phyloP scores from a whole-genome alignment of 371 early-diverging fungal genomes.

The Actinomortierella wolfii region DNA sequence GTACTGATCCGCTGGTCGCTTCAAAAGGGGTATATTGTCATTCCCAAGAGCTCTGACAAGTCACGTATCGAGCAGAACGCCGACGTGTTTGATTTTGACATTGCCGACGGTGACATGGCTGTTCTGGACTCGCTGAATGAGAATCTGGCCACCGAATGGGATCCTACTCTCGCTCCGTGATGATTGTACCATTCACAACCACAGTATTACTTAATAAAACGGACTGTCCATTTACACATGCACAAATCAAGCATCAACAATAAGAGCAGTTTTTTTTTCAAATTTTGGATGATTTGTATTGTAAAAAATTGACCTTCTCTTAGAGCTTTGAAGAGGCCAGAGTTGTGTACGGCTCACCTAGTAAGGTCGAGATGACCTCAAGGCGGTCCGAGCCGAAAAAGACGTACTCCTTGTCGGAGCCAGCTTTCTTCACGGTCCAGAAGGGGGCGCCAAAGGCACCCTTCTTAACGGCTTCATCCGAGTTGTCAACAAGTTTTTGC shows the following conservation, averaged over 20 bases:
- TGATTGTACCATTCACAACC: no score
- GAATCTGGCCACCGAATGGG: constrained; percentile 45
- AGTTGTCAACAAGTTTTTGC: constrained; percentile 33
- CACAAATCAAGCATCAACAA: no score
- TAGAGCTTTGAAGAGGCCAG: no score
- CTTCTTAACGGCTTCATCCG: constrained; percentile 25
- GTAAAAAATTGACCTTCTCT: no score
- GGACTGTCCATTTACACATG: no score
- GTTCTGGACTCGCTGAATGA: constrained; percentile 51
- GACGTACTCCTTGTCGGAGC: constrained; percentile 30
- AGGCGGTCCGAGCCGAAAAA: constrained; percentile 56
- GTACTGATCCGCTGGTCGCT: constrained; percentile 52
- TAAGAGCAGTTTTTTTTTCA: no score
- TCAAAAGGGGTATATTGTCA: constrained; percentile 53
- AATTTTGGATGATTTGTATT: no score
- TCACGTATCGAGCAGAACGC: constrained; percentile 58
- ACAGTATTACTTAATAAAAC: no score
- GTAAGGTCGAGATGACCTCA: constrained; percentile 45
- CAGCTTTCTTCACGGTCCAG: constrained; percentile 44
- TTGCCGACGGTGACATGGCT: constrained; percentile 59
- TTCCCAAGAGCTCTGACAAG: constrained; percentile 60
- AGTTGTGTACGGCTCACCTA: constrained; percentile 29
- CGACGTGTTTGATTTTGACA: constrained; percentile 56
- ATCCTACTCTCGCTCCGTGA: no score
- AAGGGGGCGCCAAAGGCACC: constrained; percentile 53